phyloP scores from a whole-genome alignment of 108 stramenopile genomes.

The Bacterosira constricta region DNA sequence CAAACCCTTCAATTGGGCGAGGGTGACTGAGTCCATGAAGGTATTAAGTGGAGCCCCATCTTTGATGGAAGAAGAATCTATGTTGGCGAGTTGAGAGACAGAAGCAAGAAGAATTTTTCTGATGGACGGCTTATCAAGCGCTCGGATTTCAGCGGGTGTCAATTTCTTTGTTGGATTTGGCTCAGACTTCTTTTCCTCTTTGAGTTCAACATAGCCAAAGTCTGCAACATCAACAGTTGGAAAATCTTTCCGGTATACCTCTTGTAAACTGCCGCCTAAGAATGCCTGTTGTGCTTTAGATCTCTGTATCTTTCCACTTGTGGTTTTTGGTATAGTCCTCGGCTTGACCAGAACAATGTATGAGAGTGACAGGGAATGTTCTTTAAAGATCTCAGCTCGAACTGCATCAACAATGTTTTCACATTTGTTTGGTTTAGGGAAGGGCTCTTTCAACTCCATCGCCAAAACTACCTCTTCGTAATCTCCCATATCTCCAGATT shows the following conservation, averaged over 20 bases:
- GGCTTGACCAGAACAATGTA: constrained; percentile 83
- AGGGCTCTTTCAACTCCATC: constrained; percentile 83
- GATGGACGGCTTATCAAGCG: constrained; percentile 64
- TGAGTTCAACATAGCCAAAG: background rate
- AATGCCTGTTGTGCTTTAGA: constrained; percentile 88
- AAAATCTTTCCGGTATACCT: constrained; percentile 68
- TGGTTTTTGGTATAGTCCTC: constrained; percentile 96
- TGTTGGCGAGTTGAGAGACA: constrained; percentile 56
- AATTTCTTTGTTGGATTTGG: background rate
- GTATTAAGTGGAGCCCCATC: constrained; percentile 64
- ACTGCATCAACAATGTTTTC: constrained; percentile 58
- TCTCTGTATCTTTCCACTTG: constrained; percentile 98
- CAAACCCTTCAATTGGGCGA: constrained; percentile 88
- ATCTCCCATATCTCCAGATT: constrained; percentile 34
- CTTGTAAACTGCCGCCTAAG: constrained; percentile 58
- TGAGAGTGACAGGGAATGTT: constrained; percentile 74
- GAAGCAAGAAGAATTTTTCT: constrained; percentile 56
- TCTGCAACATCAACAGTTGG: constrained; percentile 5
- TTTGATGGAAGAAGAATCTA: constrained; percentile 60
- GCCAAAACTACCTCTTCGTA: constrained; percentile 84
- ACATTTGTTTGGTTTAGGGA: constrained; percentile 43
- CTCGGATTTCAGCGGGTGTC: constrained; percentile 44
- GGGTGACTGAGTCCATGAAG: constrained; percentile 78
- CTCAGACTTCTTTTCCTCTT: constrained; percentile 15
- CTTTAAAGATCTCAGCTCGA: constrained; percentile 69